Base-by-base conservation (phyloP, 2,329 filamentous ascomycete genomes). In the Dryadomyces quercivorus region DNA sequence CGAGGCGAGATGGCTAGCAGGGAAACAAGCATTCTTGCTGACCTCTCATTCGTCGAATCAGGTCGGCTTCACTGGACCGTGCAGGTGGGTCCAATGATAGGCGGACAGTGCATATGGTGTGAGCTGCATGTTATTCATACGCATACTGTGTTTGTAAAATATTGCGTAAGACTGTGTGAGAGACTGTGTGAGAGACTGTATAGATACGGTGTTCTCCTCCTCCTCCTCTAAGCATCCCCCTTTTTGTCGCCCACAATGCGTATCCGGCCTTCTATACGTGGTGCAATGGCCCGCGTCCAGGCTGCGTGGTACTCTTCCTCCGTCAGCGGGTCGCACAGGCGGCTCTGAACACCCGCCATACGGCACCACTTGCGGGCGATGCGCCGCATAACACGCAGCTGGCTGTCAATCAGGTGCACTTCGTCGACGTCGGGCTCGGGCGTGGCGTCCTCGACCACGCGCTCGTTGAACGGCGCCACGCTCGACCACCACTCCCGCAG, bases 281-380 rank as follows among this genome's bases (percentile, higher is more conserved):
- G 90, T 54, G 84, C 81, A 66, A 95, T 91, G 1, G 87, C 85
- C 58, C 79, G 81, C 9, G 88, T 92, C 88, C 89, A 95, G 59
- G 84, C 77, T 36, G 85, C 81, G 51, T 82, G 77, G 47, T 73
- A 73, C 57, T 82, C 81, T 0, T 72, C 76, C 51, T 81, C 73
- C 55, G 76, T 74, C 56, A 87, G 75, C 16, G 77, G 75, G 56
- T 79, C 77, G 44, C 72, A 76, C 12, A 72, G 64, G 51, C 67
- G 63, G 52, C 72, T 74, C 56, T 82, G 73, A 20, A 94, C 70
- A 0, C 82, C 81, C 0, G 85, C 81, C 56, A 81, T 69, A 21
- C 78, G 74, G 63, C 84, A 85, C 89, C 89, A 95, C 62, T 86
- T 87, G 20, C 75, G 70, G 63, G 84, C 82, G 13, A 84, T 85